phyloP scores from a whole-genome alignment of 805 yeast species.

The Yarrowia keelungensis region DNA sequence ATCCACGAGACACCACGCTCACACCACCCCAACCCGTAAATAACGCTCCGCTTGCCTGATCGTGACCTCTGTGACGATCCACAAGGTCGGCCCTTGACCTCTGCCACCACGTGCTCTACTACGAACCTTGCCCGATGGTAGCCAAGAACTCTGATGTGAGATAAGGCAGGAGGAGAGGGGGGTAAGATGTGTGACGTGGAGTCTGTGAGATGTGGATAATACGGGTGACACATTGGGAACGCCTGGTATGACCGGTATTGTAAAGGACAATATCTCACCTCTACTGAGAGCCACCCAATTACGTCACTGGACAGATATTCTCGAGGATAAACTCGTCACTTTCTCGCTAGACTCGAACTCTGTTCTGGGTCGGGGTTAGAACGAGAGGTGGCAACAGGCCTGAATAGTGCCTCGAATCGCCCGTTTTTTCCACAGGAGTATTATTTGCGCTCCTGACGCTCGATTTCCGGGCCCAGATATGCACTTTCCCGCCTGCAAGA shows the following conservation, averaged over 20 bases:
- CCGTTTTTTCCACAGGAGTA: too few relatives aligned
- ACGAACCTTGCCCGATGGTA: conserved; percentile 3
- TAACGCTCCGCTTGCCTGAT: background rate
- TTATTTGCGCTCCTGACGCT: background rate
- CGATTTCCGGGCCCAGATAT: background rate
- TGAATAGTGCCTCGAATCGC: background rate
- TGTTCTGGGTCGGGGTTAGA: background rate
- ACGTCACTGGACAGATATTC: conserved; percentile 9
- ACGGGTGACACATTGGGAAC: too few relatives aligned
- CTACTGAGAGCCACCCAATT: background rate
- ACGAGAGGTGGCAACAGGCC: background rate
- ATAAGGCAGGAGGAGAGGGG: conserved; percentile 20
- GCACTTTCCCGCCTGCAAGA: background rate
- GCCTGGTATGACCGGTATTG: too few relatives aligned
- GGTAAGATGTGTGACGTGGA: too few relatives aligned
- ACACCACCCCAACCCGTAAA: too few relatives aligned
- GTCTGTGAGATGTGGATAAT: too few relatives aligned
- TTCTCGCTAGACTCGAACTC: conserved; percentile 6
- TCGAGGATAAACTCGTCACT: conserved; percentile 18
- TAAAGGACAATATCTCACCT: too few relatives aligned
- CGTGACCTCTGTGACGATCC: background rate
- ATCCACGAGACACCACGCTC: too few relatives aligned
- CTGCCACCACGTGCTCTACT: conserved; percentile 16
- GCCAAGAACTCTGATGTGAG: conserved; percentile 30
- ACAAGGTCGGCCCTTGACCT: conserved; percentile 16